A percentile compares a stretch with the other conserved stretches of the same genome.
Evolutionary conservation across 2,329 filamentous ascomycete species (phyloP).

Genomic region (Onygenales sp.): DNA sequence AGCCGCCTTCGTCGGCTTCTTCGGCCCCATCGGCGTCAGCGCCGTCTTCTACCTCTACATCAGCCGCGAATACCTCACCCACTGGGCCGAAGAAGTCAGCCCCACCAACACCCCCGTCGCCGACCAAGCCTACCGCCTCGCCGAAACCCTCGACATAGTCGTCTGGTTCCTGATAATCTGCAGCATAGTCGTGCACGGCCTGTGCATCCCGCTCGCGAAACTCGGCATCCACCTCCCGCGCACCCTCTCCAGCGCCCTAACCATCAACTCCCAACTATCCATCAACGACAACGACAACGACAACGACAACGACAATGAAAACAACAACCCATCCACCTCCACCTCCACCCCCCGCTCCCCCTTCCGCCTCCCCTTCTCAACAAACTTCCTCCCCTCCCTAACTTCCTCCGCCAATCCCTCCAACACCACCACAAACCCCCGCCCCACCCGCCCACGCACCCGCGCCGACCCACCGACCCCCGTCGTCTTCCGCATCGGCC

Average conservation of each 20-base stretch:
- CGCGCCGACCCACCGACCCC: slow-evolving; percentile 6
- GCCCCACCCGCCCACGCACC: neutral
- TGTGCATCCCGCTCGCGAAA: slow-evolving; percentile 63
- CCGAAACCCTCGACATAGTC: slow-evolving; percentile 59
- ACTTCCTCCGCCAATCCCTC: no score
- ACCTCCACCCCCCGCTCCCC: neutral
- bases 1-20: slow-evolving; percentile 82
- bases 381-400: neutral
- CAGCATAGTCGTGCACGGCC: slow-evolving; percentile 74
- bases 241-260: slow-evolving; percentile 37
- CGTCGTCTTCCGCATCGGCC: slow-evolving; percentile 6
- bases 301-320: no score
- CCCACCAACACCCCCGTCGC: no score
- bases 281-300: slow-evolving; percentile 11
- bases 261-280: slow-evolving; percentile 22
- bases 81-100: slow-evolving; percentile 11
- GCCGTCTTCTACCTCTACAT: slow-evolving; percentile 87
- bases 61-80: slow-evolving; percentile 60
- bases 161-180: slow-evolving; percentile 82
- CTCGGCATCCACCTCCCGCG: slow-evolving; percentile 38
- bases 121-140: no score
- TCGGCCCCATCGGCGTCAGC: slow-evolving; percentile 83
- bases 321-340: no score
- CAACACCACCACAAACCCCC: no score
- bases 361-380: neutral